Base-by-base conservation (phyloP, 2,329 filamentous ascomycete species). In the Fusarium sp. region DNA sequence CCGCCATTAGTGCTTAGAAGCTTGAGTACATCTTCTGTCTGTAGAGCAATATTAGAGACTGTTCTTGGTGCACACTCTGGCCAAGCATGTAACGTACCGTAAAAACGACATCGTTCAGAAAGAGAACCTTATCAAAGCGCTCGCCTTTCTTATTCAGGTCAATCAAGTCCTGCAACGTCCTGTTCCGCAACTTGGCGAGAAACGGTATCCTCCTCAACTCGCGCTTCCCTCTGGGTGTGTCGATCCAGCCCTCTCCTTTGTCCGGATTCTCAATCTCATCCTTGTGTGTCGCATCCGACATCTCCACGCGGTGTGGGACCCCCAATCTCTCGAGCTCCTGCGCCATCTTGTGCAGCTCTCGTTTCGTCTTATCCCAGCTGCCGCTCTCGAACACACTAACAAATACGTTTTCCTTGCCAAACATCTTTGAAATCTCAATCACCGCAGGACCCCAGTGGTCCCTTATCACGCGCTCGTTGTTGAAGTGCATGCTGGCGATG, bases 401-500 rank as follows among this genome's bases (percentile, higher is more conserved):
- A 73, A 86, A 92, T 3, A 92, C 86, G 73, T 92, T 92, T 5
- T 87, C 81, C 0, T 84, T 78, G 0, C 90, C 90, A 6, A 92
- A 78, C 7, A 81, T 79, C 45, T 83, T 79, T 7, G 86, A 83
- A 20, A 93, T 79, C 3, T 84, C 79, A 8, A 90, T 60, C 4
- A 93, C 79, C 1, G 87, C 88, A 7, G 82, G 77, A 65, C 84
- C 88, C 90, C 90, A 93, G 70, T 89, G 84, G 7, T 80, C 80
- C 9, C 85, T 83, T 3, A 93, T 81, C 24, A 92, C 80, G 2
- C 76, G 74, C 61, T 86, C 90, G 65, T 87, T 87, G 71, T 91
- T 92, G 83, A 89, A 92, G 73, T 91, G 89, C 74, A 90, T 87
- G 63, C 86, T 87, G 6, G 89, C 87, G 62, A 93, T 91, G 78